Conservation (phyloP, 139 green algal genomes). For the Coelastrella sp. region DNA sequence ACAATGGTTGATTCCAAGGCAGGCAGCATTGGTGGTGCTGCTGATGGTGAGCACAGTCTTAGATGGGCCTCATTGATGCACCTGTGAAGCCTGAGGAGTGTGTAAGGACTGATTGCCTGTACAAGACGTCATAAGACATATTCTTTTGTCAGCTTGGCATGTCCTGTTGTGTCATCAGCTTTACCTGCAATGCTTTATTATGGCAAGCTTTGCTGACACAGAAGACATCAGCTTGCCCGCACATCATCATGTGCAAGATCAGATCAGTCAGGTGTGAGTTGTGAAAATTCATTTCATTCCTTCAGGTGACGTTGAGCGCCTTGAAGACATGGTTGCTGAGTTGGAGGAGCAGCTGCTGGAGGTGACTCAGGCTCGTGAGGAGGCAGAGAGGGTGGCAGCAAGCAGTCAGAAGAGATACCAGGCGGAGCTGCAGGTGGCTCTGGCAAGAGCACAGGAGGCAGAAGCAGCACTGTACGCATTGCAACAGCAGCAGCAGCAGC, state of each 20-base stretch:
- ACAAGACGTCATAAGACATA: too few relatives aligned
- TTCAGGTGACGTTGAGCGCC: not conserved
- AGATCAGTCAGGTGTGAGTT: too few relatives aligned
- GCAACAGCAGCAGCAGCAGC: constrained; percentile 19
- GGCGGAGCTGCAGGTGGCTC: constrained; percentile 15
- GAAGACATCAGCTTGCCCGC: too few relatives aligned
- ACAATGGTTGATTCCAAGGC: too few relatives aligned
- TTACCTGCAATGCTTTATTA: too few relatives aligned
- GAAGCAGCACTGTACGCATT: constrained; percentile 9
- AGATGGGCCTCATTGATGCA: too few relatives aligned
- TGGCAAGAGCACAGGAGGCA: constrained; percentile 23
- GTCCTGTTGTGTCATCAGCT: too few relatives aligned
- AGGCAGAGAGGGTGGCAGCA: not conserved
- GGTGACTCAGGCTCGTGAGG: not conserved
- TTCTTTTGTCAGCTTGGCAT: too few relatives aligned
- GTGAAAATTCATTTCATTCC: too few relatives aligned
- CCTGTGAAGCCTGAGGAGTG: not conserved
- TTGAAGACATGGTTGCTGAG: constrained; percentile 24
- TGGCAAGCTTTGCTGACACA: too few relatives aligned
- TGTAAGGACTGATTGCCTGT: not conserved
- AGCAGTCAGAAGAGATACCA: constrained; percentile 31
- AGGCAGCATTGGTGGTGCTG: not conserved
- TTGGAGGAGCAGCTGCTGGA: constrained; percentile 32
- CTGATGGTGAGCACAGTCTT: not conserved
- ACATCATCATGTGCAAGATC: too few relatives aligned